Evolutionary conservation across 2,329 filamentous ascomycete genomes (phyloP).

Genomic region (Colletotrichum orchidophilum): DNA sequence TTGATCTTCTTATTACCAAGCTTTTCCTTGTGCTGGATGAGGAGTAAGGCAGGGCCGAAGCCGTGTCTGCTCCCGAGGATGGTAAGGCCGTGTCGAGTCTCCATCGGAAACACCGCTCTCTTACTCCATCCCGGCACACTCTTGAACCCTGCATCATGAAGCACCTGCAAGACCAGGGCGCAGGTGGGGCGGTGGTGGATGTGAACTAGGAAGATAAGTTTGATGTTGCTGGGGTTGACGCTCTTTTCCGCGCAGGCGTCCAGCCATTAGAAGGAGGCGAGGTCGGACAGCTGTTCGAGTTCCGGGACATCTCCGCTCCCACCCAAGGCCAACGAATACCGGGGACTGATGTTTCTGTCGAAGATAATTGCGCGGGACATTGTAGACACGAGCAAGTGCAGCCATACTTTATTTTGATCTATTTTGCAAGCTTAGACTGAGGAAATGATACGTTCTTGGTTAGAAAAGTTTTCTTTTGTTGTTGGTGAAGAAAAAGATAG

Average conservation of each 20-base stretch:
- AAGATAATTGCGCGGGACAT: slow-evolving; percentile 7
- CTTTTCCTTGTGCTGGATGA: neutral
- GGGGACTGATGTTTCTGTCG: neutral
- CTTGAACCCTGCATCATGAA: neutral
- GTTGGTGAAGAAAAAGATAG: too few relatives aligned
- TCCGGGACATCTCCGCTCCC: neutral
- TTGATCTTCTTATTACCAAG: neutral
- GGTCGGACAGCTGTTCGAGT: neutral
- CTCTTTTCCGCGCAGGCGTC: neutral
- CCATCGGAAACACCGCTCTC: neutral
- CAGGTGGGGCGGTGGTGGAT: neutral
- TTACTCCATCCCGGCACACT: neutral
- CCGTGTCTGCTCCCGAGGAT: neutral
- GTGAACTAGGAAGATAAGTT: neutral
- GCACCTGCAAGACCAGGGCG: neutral
- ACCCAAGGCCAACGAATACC: neutral
- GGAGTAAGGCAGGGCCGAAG: neutral
- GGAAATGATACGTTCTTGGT: too few relatives aligned
- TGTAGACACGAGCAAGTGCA: too few relatives aligned
- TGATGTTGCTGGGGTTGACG: neutral
- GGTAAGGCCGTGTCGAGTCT: neutral
- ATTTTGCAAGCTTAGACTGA: too few relatives aligned
- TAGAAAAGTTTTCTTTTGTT: too few relatives aligned
- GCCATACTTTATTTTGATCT: too few relatives aligned
- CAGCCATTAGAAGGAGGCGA: slow-evolving; percentile 13